Conservation (phyloP, 139 green algal genomes). For the Tetradesmus lagerheimii region DNA sequence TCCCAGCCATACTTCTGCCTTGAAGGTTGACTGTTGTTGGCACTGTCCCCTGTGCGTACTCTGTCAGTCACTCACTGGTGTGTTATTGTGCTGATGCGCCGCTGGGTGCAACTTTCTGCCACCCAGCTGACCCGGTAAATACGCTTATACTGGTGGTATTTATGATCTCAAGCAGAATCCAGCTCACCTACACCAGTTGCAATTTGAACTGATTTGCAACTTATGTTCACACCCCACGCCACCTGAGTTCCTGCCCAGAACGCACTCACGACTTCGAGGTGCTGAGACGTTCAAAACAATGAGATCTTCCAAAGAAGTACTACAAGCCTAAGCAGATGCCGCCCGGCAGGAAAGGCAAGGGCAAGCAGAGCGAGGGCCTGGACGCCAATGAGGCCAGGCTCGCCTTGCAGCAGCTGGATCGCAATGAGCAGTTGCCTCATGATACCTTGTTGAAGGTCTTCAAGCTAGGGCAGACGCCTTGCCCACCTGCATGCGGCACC, state of each 20-base stretch:
- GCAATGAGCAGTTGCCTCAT: not conserved
- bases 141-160: not conserved
- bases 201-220: not conserved
- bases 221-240: not conserved
- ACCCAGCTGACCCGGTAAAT: not conserved
- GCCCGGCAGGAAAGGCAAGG: not conserved
- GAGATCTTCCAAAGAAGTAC: not conserved
- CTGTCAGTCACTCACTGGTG: too few relatives aligned
- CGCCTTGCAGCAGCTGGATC: conserved; percentile 3
- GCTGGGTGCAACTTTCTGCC: too few relatives aligned
- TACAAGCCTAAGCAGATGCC: not conserved
- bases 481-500: conserved; percentile 7
- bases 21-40: too few relatives aligned
- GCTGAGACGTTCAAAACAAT: not conserved
- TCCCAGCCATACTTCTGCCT: too few relatives aligned
- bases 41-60: too few relatives aligned
- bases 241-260: not conserved
- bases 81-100: too few relatives aligned
- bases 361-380: conserved; percentile 13
- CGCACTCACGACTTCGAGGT: not conserved
- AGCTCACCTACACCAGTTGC: not conserved
- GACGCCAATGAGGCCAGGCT: not conserved
- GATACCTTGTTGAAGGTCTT: not conserved
- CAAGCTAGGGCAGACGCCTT: conserved; percentile 8
- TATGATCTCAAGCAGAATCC: not conserved